Evolutionary conservation across 2,329 filamentous ascomycete species (phyloP).

Genomic region (Cercospora sojina): DNA sequence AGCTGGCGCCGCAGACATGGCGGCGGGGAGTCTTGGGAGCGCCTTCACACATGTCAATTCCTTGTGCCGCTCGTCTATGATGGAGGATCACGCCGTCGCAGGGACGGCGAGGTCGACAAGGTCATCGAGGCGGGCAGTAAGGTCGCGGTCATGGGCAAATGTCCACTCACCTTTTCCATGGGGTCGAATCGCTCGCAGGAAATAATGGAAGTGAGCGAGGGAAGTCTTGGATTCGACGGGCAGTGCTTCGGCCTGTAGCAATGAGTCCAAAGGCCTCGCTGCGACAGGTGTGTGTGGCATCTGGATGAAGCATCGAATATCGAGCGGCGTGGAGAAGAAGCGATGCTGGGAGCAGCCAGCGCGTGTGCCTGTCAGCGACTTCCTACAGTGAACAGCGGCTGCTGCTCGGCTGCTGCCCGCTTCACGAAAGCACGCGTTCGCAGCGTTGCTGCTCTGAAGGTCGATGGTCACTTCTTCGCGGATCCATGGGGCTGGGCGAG

Average conservation of each 20-base stretch:
- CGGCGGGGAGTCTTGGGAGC: constrained; percentile 5
- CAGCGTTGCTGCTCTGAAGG: background rate
- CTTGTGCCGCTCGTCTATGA: background rate
- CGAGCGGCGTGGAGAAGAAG: background rate
- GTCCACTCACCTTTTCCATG: constrained; percentile 26
- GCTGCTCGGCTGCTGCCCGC: background rate
- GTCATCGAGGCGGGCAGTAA: background rate
- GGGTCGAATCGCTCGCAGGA: background rate
- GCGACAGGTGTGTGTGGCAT: background rate
- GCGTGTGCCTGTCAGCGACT: background rate
- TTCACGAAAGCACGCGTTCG: background rate
- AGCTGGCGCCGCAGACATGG: constrained; percentile 2
- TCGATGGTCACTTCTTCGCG: background rate
- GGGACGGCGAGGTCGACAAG: background rate
- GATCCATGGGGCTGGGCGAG: background rate
- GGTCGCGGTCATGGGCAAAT: background rate
- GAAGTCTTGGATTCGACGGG: background rate
- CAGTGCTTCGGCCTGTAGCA: constrained; percentile 8
- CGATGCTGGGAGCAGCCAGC: background rate
- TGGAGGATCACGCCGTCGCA: background rate
- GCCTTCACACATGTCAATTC: constrained; percentile 22
- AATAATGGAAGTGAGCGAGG: constrained; percentile 6
- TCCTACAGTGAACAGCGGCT: constrained; percentile 1
- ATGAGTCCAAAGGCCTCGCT: constrained; percentile 2
- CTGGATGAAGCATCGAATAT: background rate